Base-by-base conservation (phyloP, 1,284 basidiomycete species). In the Singerocomus rubriflavus region DNA sequence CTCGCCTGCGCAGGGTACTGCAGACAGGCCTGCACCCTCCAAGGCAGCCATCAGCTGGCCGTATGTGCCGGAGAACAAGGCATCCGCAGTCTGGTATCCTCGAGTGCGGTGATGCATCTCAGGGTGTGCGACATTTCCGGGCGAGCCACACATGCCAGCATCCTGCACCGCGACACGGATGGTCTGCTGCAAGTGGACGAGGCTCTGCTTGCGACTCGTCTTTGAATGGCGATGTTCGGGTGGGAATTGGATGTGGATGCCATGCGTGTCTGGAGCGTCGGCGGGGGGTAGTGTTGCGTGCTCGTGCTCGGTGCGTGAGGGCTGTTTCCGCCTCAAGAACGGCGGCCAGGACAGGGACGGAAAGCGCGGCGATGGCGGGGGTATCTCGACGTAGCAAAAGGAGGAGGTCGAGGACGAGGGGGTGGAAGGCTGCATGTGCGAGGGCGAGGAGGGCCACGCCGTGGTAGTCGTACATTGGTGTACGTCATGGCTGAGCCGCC, bases 1-100 rank as follows among this genome's bases (percentile, higher is more conserved):
- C 8, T 63, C 63, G 46, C 65, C 73, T 13, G 62, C 53, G 49
- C 72, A 79, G 7, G 70, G 70, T n/a, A 64, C 67, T 16, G 69
- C 66, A 38, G 65, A 67, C 51, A 78, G 64, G 42, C 77, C 75
- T 1, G 73, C 76, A 12, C 57, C 64, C 43, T 70, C 61, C 35
- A 78, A 64, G 12, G 77, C 76, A 31, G 65, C 55, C 63, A 72
- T 71, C 51, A 79, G 62, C 63, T 78, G 77, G 10, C 77, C 75
- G 57, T 76, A 79, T 30, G 77, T 78, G 33, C 76, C 76, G 32
- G 70, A 70, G 59, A 74, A 79, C 46, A 79, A 59, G 9, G 70
- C 60, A 35, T 68, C 54, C 14, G 56, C 16, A 4, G 54, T 47
- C 44, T 53, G 57, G 58, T 65, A 30, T 57, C 48, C 57, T 59